Conservation (phyloP, 108 stramenopile genomes). For the Asterionellopsis glacialis region DNA sequence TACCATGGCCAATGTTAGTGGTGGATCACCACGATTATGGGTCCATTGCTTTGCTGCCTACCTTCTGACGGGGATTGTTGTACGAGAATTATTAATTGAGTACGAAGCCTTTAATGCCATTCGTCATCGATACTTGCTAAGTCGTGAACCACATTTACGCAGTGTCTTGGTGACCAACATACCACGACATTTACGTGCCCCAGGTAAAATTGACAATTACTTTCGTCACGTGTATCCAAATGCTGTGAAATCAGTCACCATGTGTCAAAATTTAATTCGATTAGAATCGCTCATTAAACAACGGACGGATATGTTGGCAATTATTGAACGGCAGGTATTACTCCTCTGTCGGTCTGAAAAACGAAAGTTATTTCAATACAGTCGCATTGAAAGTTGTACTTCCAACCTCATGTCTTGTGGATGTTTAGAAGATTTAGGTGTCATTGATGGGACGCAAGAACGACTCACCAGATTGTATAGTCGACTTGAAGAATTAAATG, state of each 20-base stretch:
- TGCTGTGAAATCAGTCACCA: constrained; percentile 74
- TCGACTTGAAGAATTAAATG: constrained; percentile 70
- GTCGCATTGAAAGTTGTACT: constrained; percentile 14
- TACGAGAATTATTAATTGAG: constrained; percentile 72
- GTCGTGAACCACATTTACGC: constrained; percentile 79
- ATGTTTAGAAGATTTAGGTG: constrained; percentile 60
- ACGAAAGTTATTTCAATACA: constrained; percentile 49
- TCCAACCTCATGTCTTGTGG: constrained; percentile 44
- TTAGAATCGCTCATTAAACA: constrained; percentile 58
- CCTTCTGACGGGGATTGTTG: constrained; percentile 78
- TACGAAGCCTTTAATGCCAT: constrained; percentile 85
- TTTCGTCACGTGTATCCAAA: constrained; percentile 87
- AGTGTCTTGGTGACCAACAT: constrained; percentile 85
- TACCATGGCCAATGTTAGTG: constrained; percentile 83
- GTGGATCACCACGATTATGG: constrained; percentile 77
- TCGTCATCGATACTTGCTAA: constrained; percentile 81
- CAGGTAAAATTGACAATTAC: constrained; percentile 68
- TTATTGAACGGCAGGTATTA: constrained; percentile 74
- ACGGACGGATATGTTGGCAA: constrained; percentile 57
- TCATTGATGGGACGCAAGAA: constrained; percentile 68
- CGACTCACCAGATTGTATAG: constrained; percentile 61
- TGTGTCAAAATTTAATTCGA: constrained; percentile 80
- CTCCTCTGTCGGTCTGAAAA: constrained; percentile 71
- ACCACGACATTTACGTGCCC: constrained; percentile 79
- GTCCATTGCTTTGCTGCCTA: constrained; percentile 86